Conservation (phyloP, 176 grass and related monocot species). For the Tillandsia fasciculata region DNA sequence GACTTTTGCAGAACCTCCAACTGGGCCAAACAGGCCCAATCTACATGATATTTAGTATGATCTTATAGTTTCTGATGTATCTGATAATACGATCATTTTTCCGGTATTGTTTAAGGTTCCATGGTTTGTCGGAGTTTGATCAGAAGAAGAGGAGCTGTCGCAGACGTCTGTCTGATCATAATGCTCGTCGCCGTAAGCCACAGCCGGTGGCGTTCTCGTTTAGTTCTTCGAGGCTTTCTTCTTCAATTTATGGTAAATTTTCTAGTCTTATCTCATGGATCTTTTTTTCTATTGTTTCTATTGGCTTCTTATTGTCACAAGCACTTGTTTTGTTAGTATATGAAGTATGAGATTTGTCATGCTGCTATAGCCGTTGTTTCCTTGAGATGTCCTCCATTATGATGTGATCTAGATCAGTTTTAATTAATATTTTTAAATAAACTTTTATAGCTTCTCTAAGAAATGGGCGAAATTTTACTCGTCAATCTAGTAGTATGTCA, state of each 20-base stretch:
- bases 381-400: too few species aligned
- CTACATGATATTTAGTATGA: too few species aligned
- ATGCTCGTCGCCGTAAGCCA: slow-evolving; percentile 77
- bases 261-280: background rate
- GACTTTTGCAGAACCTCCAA: too few species aligned
- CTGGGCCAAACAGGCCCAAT: too few species aligned
- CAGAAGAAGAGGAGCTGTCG: slow-evolving; percentile 92
- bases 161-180: slow-evolving; percentile 84
- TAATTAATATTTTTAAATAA: too few species aligned
- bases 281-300: background rate
- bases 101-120: slow-evolving; percentile 59
- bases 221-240: slow-evolving; percentile 48
- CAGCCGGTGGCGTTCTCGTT: slow-evolving; percentile 63
- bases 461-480: background rate
- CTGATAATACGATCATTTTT: slow-evolving; percentile 20
- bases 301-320: background rate
- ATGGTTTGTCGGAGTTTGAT: slow-evolving; percentile 80
- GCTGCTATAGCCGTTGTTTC: too few species aligned
- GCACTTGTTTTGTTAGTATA: background rate
- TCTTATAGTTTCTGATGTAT: background rate
- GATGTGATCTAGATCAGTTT: too few species aligned
- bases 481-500: background rate
- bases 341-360: too few species aligned
- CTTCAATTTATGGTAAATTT: slow-evolving; percentile 63
- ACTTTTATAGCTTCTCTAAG: too few species aligned